Percentiles rank a stretch among this genome's conserved stretches.
Evolutionary conservation across 2,329 filamentous ascomycete species (phyloP).

Genomic region (Botrytis fabae): DNA sequence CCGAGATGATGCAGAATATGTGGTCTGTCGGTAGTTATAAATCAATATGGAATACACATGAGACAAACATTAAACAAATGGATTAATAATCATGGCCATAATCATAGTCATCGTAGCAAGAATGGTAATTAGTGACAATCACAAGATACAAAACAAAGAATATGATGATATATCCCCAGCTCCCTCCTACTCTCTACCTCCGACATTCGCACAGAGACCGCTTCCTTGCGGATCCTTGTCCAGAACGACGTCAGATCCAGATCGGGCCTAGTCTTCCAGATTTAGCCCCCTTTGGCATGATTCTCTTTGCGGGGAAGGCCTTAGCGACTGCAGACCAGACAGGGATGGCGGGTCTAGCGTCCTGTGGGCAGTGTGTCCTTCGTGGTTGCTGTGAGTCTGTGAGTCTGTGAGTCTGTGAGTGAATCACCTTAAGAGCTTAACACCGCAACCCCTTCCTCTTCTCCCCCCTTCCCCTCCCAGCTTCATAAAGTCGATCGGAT

Average conservation of each 20-base stretch:
- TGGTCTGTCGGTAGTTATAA: neutral
- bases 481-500: neutral
- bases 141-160: neutral
- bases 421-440: neutral
- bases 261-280: neutral
- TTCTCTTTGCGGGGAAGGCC: slow-evolving; percentile 14
- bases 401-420: neutral
- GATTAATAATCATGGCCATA: neutral
- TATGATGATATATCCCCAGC: neutral
- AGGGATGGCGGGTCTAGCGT: neutral
- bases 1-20: neutral
- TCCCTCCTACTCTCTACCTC: neutral
- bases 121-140: too few relatives aligned
- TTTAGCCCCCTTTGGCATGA: neutral
- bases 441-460: neutral
- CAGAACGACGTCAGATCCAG: neutral
- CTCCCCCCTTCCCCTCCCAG: neutral
- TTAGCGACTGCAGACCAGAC: neutral
- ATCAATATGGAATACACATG: too few relatives aligned
- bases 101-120: neutral
- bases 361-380: too few relatives aligned
- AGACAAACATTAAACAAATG: too few relatives aligned
- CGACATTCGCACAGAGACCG: neutral
- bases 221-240: neutral
- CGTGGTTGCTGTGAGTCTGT: neutral